Evolutionary conservation across 108 stramenopile genomes (phyloP), one percentile per base, ranked within the genome.

Genomic region (Cyclotella kingstonii): DNA sequence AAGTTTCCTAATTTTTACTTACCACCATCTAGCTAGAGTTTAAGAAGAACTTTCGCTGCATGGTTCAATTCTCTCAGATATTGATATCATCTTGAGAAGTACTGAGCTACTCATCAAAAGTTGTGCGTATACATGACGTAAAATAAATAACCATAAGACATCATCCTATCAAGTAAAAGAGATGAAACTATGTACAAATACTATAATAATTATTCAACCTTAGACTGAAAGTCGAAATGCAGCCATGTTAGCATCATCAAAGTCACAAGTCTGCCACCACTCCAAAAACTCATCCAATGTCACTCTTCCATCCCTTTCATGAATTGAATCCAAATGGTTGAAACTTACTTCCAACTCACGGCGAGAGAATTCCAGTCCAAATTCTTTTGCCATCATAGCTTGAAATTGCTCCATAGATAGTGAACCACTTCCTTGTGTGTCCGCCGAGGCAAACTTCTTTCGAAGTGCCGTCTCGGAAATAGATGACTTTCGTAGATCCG

Each of bases 321-420:
- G 56, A 19, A 57, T 11, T 4, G 38, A 38, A 57, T 57, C 56
- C 39, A 57, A 10, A 43, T 43, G 56, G 29, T 42, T 28, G 43
- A 57, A 57, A 17, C 56, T 57, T 14, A 42, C 41, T 57, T 57
- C 56, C 40, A 57, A 42, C 29, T 57, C 56, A 38, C 56, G 38
- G 17, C 41, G 10, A 4, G 39, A 23, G 29, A 57, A 57, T 28
- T 57, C 27, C 25, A 57, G 41, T 7, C 56, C 56, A 43, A 57
- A 57, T 27, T 42, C 40, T 5, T 8, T 18, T 2, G 34, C 36
- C 35, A 54, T 55, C 19, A 84, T 40, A 45, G 21, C 47, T 31
- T 56, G 30, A 53, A 84, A 84, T 60, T 77, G 70, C 8, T 50
- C 22, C 19, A 70, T 7, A 10, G 73, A 46, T 26, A 84, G 49